Base-by-base conservation (phyloP, 2,329 filamentous ascomycete species). In the Passalora sequoiae region DNA sequence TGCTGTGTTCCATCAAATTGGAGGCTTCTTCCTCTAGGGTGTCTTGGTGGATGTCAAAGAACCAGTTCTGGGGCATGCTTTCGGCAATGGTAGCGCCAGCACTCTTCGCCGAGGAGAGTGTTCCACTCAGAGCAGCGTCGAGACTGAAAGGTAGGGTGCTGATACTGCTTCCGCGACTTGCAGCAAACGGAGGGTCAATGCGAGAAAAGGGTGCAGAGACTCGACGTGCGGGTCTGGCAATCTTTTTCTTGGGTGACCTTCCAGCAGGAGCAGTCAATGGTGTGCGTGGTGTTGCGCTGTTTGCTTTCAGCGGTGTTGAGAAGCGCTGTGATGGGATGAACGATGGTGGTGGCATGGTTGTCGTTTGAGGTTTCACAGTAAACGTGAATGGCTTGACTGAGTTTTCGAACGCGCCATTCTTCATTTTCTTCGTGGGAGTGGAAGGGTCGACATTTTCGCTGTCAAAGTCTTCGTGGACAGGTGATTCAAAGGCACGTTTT, bases 31-130 rank as follows among this genome's bases (percentile, higher is more conserved):
- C 86, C 62, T 95, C 86, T 6, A 84, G 79, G 0, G 86, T 88
- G 65, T 98, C 91, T 62, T 95, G 87, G 62, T 96, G 83, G 59
- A 98, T 97, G 46, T 91, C 85, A 62, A 98, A 97, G 71, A 84
- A 84, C 89, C 89, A 96, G 46, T 65, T 62, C 46, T 74, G 75
- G 16, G 74, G 69, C 68, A 72, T 69, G 45, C 75, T 75, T 24
- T 79, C 74, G 60, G 84, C 78, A 56, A 75, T 64, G 40, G 76
- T 71, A 16, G 71, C 60, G 47, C 71, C 70, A 25, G 76, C 60
- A 46, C 37, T 63, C 56, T 44, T 59, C 38, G 43, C 58, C 72
- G 68, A 73, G 4, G 83, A 71, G 41, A 89, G 79, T 20, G 84
- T 88, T 38, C 85, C 84, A 62, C 79, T 85, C 51, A 94, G 77